Base-by-base conservation (phyloP, 768 basidiomycete genomes). In the Cystoderma amianthinum region DNA sequence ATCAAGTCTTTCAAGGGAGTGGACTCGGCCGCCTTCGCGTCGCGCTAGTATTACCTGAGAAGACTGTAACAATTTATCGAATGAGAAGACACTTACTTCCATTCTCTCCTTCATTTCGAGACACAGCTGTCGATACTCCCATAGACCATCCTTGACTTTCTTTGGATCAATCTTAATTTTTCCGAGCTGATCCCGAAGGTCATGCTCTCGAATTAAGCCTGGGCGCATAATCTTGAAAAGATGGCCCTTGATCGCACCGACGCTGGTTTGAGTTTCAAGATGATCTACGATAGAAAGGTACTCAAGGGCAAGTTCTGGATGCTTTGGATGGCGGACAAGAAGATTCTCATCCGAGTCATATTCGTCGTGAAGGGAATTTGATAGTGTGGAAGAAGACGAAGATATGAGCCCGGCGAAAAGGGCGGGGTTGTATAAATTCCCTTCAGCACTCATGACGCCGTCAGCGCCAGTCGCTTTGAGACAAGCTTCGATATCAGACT, bases 401-500 rank as follows among this genome's bases (percentile, higher is more conserved):
- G 46, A 32, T 21, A 10, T 57, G 47, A 63, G 55, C 24, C 54
- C 65, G 11, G 62, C 61, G 50, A 89, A 97, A 10, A 97, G 56
- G 0, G 91, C 81, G 0, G 89, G 85, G 54, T 99, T 97, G 58
- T 96, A 96, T 0, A 99, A 68, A 47, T 94, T 83, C 0, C 90
- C 94, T 64, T 96, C 96, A 1, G 94, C 96, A 32, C 80, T 83
- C 93, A 97, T 96, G 44, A 98, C 82, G 0, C 80, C 95, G 53
- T 96, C 92, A 4, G 80, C 85, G 11, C 92, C 90, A 0, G 96
- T 99, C 37, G 77, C 76, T 17, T 75, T 72, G 22, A 99, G 64
- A 59, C 93, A 97, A 9, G 68, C 65, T 38, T 73, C 70, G 36
- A 97, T 76, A 60, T 98, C 94, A n/a, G 78, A 72, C 33, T 84